A percentile compares a stretch with the other conserved stretches of the same genome.
Evolutionary conservation across 1,284 basidiomycete genomes (phyloP).

Genomic region (Apiotrichum akiyoshidainum): DNA sequence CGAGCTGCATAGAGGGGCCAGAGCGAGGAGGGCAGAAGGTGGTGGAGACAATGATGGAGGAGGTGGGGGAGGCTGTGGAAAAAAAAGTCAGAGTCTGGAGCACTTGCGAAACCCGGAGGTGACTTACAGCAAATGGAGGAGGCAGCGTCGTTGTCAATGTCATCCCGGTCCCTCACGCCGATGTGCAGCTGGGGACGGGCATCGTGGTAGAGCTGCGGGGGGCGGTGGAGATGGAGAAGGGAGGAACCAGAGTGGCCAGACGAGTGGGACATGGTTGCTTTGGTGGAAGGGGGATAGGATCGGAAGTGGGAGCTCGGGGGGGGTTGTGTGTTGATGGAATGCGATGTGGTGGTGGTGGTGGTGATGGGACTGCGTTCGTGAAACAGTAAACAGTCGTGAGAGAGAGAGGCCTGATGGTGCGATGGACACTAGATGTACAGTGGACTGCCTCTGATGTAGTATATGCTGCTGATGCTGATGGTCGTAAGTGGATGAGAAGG

Average conservation of each 20-base stretch:
- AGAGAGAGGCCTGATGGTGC: no score
- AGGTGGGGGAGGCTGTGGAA: constrained; percentile 14
- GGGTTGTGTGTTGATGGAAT: neutral
- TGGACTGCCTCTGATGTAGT: no score
- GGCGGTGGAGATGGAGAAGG: constrained; percentile 39
- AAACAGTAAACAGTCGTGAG: no score
- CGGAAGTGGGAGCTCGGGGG: neutral
- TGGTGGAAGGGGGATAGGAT: neutral
- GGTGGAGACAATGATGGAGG: constrained; percentile 11
- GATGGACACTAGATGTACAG: no score
- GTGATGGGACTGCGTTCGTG: no score
- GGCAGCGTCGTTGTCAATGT: neutral
- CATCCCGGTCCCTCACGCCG: constrained; percentile 9
- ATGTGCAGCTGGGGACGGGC: constrained; percentile 7
- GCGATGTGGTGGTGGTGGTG: no score
- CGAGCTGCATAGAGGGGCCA: constrained; percentile 14
- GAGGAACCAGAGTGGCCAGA: constrained; percentile 33
- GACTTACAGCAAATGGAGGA: constrained; percentile 14
- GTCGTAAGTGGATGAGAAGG: no score
- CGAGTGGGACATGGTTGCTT: constrained; percentile 18
- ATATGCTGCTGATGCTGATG: no score
- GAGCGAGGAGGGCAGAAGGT: constrained; percentile 19
- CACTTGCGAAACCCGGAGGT: neutral
- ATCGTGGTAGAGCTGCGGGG: constrained; percentile 19
- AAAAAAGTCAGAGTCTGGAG: no score